Percentiles rank a stretch among this genome's conserved stretches.
Conservation (phyloP, 2,329 filamentous ascomycete species). For the Emydomyces testavorans region DNA sequence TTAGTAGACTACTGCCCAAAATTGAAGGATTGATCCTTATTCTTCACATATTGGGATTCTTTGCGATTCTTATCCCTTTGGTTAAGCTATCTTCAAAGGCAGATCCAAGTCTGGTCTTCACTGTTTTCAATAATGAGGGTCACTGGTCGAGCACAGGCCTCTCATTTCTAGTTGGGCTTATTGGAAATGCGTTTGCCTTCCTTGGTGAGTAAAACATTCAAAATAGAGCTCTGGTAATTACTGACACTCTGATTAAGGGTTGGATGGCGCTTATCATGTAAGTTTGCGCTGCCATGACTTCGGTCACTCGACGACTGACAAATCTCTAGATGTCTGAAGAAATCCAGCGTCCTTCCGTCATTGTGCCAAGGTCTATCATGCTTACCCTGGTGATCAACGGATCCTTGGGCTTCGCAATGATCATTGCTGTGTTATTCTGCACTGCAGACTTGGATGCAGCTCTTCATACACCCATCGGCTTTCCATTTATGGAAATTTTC, state of each 20-base stretch:
- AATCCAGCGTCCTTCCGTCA: slow-evolving; percentile 37
- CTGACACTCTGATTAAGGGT: slow-evolving; percentile 22
- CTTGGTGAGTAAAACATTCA: slow-evolving; percentile 14
- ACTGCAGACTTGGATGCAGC: slow-evolving; percentile 32
- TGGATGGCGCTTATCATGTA: slow-evolving; percentile 29
- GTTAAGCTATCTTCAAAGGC: slow-evolving; percentile 24
- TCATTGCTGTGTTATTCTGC: slow-evolving; percentile 37
- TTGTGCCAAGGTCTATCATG: slow-evolving; percentile 41
- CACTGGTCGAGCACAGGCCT: slow-evolving; percentile 30
- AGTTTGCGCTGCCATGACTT: slow-evolving; percentile 10
- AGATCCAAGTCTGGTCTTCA: slow-evolving; percentile 24
- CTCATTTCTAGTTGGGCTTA: slow-evolving; percentile 31
- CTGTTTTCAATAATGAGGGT: slow-evolving; percentile 30
- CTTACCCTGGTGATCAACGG: slow-evolving; percentile 40
- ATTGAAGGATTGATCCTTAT: slow-evolving; percentile 43
- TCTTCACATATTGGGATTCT: slow-evolving; percentile 39
- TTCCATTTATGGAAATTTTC: slow-evolving; percentile 43
- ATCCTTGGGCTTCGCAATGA: slow-evolving; percentile 36
- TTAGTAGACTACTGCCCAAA: slow-evolving; percentile 37
- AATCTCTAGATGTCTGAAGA: slow-evolving; percentile 39
- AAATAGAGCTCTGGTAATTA: neutral
- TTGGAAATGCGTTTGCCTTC: slow-evolving; percentile 21
- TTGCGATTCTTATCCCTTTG: slow-evolving; percentile 32
- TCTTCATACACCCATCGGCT: slow-evolving; percentile 35
- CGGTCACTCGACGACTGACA: neutral